Evolutionary conservation across 116 monocot species (phyloP).

Genomic region (Iris pallida): DNA sequence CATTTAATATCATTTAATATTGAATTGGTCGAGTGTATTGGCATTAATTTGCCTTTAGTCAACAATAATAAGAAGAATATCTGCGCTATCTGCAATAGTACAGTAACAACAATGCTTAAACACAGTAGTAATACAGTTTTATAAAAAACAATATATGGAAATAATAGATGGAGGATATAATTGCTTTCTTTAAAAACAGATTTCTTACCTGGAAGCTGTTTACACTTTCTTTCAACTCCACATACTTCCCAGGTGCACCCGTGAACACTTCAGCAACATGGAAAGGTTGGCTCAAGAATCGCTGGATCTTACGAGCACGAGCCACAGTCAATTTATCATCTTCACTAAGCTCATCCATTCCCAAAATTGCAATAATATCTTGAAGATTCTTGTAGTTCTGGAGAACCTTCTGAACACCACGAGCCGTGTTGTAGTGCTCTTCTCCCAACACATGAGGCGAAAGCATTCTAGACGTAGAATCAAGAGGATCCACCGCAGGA

Average conservation of each 20-base stretch:
- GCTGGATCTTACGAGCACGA: constrained; percentile 76
- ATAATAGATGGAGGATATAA: neutral
- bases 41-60: too few species aligned
- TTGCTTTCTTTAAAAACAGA: neutral
- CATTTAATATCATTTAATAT: too few species aligned
- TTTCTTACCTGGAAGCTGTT: constrained; percentile 67
- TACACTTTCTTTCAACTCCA: constrained; percentile 75
- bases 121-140: neutral
- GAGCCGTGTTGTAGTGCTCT: constrained; percentile 79
- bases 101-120: neutral
- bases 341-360: constrained; percentile 91
- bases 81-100: neutral
- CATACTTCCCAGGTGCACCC: constrained; percentile 82
- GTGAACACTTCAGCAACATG: constrained; percentile 92
- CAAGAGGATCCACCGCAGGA: constrained; percentile 84
- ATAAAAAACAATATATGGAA: neutral
- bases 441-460: constrained; percentile 75
- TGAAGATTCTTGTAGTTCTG: constrained; percentile 95
- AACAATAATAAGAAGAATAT: too few species aligned
- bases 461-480: constrained; percentile 89
- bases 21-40: too few species aligned
- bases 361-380: constrained; percentile 84
- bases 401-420: constrained; percentile 85
- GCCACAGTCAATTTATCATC: constrained; percentile 82
- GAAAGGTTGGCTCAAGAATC: constrained; percentile 82